Conservation (phyloP, 768 basidiomycete genomes). For the Coprinellus aureogranulatus region DNA sequence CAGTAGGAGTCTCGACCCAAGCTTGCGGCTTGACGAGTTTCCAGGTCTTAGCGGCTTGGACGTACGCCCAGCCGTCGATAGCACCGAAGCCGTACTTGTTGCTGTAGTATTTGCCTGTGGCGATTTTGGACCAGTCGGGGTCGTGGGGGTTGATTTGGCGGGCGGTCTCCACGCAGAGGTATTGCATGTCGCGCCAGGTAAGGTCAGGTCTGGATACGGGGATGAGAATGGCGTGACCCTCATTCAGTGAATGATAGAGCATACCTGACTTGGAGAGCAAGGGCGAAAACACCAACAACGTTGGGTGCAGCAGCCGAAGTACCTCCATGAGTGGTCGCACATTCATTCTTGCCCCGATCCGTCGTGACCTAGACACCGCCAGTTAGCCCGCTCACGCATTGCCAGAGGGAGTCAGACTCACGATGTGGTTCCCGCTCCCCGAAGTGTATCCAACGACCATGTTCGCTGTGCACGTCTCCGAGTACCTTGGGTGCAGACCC, state of each 20-base stretch:
- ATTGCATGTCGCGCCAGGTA: conserved; percentile 96
- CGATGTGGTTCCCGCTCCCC: conserved; percentile 89
- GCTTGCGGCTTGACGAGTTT: conserved; percentile 88
- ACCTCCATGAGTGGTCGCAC: conserved; percentile 82
- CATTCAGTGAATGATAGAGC: no score
- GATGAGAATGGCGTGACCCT: no score
- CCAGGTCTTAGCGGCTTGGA: conserved; percentile 79
- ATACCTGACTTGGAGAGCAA: conserved; percentile 83
- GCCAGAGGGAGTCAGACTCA: conserved; percentile 52
- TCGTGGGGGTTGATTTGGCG: conserved; percentile 80
- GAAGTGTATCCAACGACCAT: conserved; percentile 95
- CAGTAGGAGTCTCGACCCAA: conserved; percentile 75
- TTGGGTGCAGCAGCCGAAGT: conserved; percentile 98
- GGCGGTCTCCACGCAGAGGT: conserved; percentile 76
- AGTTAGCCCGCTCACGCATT: no score
- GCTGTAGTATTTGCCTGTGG: conserved; percentile 56
- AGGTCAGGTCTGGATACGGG: conserved; percentile 69
- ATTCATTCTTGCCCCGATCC: conserved; percentile 80
- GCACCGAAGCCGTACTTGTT: conserved; percentile 97
- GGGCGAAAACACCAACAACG: conserved; percentile 87
- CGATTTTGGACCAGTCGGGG: conserved; percentile 88
- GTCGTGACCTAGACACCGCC: conserved; percentile 74
- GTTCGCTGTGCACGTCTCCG: conserved; percentile 93
- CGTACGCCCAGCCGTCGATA: conserved; percentile 73
- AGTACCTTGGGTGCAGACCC: conserved; percentile 92